These are phyloP conservation scores for Thamnidium elegans DNA, from an alignment of 192 early-diverging fungal genomes.

Conservation along the genomic window DNA sequence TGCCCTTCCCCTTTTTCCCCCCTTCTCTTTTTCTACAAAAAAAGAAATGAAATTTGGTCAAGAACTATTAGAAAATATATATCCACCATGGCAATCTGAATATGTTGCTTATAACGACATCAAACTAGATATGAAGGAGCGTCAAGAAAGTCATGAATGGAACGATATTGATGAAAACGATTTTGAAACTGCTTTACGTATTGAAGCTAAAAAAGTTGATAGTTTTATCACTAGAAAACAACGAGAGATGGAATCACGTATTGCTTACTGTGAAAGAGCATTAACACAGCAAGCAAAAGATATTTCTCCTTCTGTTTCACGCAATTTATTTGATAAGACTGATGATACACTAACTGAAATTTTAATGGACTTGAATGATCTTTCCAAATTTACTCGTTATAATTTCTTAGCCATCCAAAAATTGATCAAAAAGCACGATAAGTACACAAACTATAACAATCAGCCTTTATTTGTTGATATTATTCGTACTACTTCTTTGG, in stretches of 20 bases:
- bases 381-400: slow-evolving; percentile 36
- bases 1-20: background rate
- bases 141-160: slow-evolving; percentile 61
- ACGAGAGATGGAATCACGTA: slow-evolving; percentile 70
- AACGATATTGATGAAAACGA: slow-evolving; percentile 81
- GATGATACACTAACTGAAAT: slow-evolving; percentile 39
- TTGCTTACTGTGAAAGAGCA: slow-evolving; percentile 61
- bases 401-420: slow-evolving; percentile 89
- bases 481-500: slow-evolving; percentile 28
- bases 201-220: slow-evolving; percentile 82
- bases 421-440: slow-evolving; percentile 89
- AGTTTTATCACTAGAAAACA: slow-evolving; percentile 69
- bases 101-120: slow-evolving; percentile 81
- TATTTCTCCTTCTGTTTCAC: slow-evolving; percentile 17
- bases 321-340: slow-evolving; percentile 29
- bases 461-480: slow-evolving; percentile 26
- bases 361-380: slow-evolving; percentile 33
- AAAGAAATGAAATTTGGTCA: slow-evolving; percentile 80
- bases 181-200: slow-evolving; percentile 78
- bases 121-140: slow-evolving; percentile 25
- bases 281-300: slow-evolving; percentile 32
- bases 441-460: slow-evolving; percentile 59
- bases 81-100: slow-evolving; percentile 77
- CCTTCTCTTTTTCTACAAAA: slow-evolving; percentile 2
- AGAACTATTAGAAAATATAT: slow-evolving; percentile 65